Conservation (phyloP, 169 alveolate species). For the Cryptosporidium meleagridis region DNA sequence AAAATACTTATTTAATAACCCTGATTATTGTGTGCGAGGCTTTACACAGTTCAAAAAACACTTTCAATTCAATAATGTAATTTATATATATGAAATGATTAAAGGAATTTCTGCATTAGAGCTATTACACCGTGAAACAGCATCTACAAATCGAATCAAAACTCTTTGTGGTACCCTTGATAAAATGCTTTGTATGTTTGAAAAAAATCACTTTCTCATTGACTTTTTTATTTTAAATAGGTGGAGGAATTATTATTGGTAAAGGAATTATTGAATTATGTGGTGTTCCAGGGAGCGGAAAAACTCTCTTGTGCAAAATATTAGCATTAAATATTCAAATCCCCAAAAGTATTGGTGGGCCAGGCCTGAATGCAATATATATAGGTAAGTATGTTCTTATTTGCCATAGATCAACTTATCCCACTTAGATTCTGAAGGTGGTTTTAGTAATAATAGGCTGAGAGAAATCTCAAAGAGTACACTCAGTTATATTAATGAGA, state of each 20-base stretch:
- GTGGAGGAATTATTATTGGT: conserved; percentile 71
- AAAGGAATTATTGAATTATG: conserved; percentile 70
- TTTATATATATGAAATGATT: conserved; percentile 14
- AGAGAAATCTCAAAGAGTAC: conserved; percentile 42
- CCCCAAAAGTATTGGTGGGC: conserved; percentile 71
- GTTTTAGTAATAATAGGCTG: conserved; percentile 42
- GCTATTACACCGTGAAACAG: conserved; percentile 30
- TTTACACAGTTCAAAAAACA: background rate
- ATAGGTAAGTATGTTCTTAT: conserved; percentile 17
- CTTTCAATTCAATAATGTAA: background rate
- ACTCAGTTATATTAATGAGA: conserved; percentile 5
- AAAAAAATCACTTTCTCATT: background rate
- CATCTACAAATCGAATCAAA: conserved; percentile 60
- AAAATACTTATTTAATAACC: no score
- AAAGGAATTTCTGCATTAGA: conserved; percentile 57
- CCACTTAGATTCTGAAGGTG: conserved; percentile 47
- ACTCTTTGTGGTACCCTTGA: conserved; percentile 36
- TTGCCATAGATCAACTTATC: background rate
- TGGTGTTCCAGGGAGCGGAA: conserved; percentile 69
- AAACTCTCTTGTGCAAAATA: conserved; percentile 46
- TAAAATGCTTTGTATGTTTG: conserved; percentile 47
- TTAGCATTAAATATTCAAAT: conserved; percentile 66
- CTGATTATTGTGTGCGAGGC: background rate
- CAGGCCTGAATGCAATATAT: conserved; percentile 55
- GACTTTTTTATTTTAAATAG: background rate